Base-by-base conservation (phyloP, 192 early-diverging fungal species). In the Backusella morwellensis region DNA sequence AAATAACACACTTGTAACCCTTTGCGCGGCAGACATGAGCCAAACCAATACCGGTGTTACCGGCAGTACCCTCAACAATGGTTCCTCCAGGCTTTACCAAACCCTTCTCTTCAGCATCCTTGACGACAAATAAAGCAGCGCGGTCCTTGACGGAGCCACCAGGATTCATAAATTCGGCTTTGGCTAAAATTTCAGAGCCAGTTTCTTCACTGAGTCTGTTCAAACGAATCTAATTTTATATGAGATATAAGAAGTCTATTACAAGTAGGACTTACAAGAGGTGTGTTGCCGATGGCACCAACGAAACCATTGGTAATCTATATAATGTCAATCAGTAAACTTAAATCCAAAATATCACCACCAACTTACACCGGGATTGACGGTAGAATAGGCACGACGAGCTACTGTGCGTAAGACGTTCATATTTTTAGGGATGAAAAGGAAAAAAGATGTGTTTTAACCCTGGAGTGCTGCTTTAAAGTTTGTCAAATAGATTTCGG, bases 141-240 rank as follows among this genome's bases (percentile, higher is more conserved):
- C 98, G 90, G 85, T 99, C 98, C 88, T 99, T 99, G 77, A 98
- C 96, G 19, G 93, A 95, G 2, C 97, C 97, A 41, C 95, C 94
- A 6, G 97, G 97, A 85, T 99, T 98, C 96, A 97, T 95, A 82
- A 93, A 97, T 88, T 99, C 97, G 66, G 96, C 95, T 87, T 98
- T 99, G 75, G 91, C 96, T 59, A 93, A 86, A 73, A 99, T 95
- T 52, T 96, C 89, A 81, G 93, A 92, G 38, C 96, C 95, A 5
- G 92, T 94, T 77, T 94, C 91, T 54, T 90, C 80, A 81, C 92
- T 92, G 75, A 93, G 38, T 59, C 80, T 85, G 76, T 88, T 88
- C 73, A 96, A 85, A 21, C 90, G 90, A 72, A 95, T 90, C 92
- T 94, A 34, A 63, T 11, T 29, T 26, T 29, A 8, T 3, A 63